Evolutionary conservation across 306 rosid species (phyloP).

Genomic region (Fragaria vesca): DNA sequence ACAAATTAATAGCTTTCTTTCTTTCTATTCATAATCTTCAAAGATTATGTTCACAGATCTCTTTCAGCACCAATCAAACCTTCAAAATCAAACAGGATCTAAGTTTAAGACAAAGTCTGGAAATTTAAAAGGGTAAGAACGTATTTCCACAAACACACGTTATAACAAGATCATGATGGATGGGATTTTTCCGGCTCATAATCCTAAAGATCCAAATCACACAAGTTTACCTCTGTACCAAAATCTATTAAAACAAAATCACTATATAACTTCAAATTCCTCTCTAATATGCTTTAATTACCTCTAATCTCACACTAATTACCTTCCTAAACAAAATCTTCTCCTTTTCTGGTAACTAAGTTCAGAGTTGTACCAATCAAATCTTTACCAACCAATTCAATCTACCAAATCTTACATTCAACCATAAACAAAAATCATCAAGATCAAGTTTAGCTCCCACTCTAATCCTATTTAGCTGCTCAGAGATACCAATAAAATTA

Average conservation of each 20-base stretch:
- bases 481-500: conserved; percentile 5
- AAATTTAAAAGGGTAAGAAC: conserved; percentile 27
- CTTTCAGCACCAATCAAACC: background rate
- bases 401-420: conserved; percentile 10
- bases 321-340: too few species aligned
- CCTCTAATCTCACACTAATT: conserved; percentile 6
- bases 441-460: conserved; percentile 14
- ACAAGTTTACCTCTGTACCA: conserved; percentile 33
- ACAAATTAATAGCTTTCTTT: background rate
- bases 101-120: too few species aligned
- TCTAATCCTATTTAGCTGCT: conserved; percentile 14
- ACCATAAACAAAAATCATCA: conserved; percentile 4
- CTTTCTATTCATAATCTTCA: background rate
- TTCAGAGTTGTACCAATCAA: background rate
- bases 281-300: background rate
- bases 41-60: background rate
- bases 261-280: background rate
- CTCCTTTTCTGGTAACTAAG: conserved; percentile 1
- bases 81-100: background rate
- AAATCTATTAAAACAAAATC: background rate
- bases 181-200: background rate
- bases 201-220: conserved; percentile 37
- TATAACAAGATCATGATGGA: conserved; percentile 19
- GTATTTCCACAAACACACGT: conserved; percentile 39
- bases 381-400: conserved; percentile 12